Evolutionary conservation across 139 green algal genomes (phyloP).

Genomic region (Haematococcus lacustris): DNA sequence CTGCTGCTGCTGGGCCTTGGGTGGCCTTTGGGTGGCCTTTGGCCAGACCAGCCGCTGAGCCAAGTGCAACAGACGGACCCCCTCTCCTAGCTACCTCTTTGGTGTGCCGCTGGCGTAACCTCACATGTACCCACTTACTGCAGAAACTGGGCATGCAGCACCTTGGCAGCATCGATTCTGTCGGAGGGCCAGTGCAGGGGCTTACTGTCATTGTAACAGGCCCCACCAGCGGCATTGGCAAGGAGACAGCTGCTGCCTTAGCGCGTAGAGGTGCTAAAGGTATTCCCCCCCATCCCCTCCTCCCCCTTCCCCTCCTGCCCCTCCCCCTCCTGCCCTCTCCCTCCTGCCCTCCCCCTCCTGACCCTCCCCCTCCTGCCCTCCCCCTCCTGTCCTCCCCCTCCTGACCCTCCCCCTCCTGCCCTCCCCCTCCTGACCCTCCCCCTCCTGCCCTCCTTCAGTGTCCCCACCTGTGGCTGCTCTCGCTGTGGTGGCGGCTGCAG

Average conservation of each 20-base stretch:
- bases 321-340: too few species aligned
- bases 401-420: too few species aligned
- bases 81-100: too few species aligned
- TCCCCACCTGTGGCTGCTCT: background rate
- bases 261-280: constrained; percentile 44
- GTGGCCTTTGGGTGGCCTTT: too few species aligned
- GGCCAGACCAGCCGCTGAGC: too few species aligned
- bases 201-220: constrained; percentile 66
- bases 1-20: too few species aligned
- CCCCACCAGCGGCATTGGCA: constrained; percentile 76
- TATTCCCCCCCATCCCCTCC: background rate
- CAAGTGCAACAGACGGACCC: too few species aligned
- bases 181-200: constrained; percentile 44
- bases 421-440: too few species aligned
- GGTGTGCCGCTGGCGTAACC: background rate
- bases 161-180: constrained; percentile 35
- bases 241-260: constrained; percentile 57
- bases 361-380: too few species aligned
- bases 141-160: constrained; percentile 43
- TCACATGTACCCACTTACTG: background rate
- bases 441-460: background rate
- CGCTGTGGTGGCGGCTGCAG: background rate
- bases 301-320: too few species aligned
- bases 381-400: too few species aligned
- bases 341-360: too few species aligned